Percentiles rank a stretch among this genome's conserved stretches.
phyloP scores from a whole-genome alignment of 2,329 filamentous ascomycete species.

The Penicillium verrucosum region DNA sequence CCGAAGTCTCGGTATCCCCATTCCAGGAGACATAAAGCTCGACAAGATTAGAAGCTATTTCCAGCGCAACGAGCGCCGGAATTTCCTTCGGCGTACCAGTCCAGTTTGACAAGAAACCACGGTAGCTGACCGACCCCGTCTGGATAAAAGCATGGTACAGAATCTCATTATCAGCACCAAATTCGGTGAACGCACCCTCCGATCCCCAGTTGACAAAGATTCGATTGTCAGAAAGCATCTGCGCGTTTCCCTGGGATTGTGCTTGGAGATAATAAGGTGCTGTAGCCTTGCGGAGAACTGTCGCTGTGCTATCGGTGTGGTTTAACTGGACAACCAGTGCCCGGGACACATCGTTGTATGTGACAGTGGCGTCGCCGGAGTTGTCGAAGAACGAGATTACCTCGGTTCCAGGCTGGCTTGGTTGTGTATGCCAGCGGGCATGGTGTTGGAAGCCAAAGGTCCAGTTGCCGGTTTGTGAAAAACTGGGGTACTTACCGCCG shows the following conservation, averaged over 20 bases:
- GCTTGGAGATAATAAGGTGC: conserved; percentile 23
- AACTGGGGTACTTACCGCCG: conserved; percentile 21
- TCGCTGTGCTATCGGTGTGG: conserved; percentile 4
- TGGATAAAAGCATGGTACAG: conserved; percentile 38
- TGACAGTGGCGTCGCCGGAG: conserved; percentile 31
- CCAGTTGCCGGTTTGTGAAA: conserved; percentile 33
- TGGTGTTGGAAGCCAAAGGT: conserved; percentile 35
- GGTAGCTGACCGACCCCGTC: conserved; percentile 34
- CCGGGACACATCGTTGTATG: background rate
- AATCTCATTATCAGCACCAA: conserved; percentile 24
- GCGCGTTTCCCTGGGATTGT: conserved; percentile 26
- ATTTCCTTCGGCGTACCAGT: conserved; percentile 19
- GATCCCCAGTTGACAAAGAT: conserved; percentile 33
- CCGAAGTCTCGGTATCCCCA: conserved; percentile 1
- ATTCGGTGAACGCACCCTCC: conserved; percentile 21
- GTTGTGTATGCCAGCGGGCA: conserved; percentile 9
- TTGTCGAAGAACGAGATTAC: conserved; percentile 29
- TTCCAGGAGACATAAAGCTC: conserved; percentile 9
- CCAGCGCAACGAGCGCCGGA: background rate
- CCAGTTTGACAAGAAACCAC: conserved; percentile 39
- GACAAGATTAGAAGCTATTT: background rate
- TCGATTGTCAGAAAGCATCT: conserved; percentile 27
- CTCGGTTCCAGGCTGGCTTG: conserved; percentile 4
- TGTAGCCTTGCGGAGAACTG: conserved; percentile 1
- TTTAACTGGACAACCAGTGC: conserved; percentile 27